Evolutionary conservation across 148 eudicot genomes (phyloP).

Genomic region (Vaccinium macrocarpon): DNA sequence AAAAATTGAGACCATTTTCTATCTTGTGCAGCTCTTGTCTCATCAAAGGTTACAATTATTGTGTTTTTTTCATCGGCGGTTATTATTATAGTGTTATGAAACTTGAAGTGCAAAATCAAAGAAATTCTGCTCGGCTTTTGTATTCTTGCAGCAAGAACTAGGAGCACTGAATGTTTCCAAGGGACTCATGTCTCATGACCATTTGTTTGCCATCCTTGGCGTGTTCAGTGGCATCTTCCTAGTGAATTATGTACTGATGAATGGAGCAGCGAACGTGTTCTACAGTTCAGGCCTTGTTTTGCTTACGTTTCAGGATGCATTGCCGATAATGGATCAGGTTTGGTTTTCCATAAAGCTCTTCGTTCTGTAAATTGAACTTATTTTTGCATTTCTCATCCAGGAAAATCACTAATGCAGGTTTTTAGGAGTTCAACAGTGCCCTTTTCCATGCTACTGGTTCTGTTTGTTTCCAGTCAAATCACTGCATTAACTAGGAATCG

Average conservation of each 20-base stretch:
- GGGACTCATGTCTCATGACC: conserved; percentile 57
- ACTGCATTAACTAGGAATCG: conserved; percentile 68
- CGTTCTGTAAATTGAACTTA: neutral
- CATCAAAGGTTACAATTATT: neutral
- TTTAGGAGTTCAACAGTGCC: conserved; percentile 55
- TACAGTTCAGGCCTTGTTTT: conserved; percentile 66
- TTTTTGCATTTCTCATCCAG: neutral
- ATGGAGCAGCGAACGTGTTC: conserved; percentile 69
- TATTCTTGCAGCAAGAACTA: conserved; percentile 52
- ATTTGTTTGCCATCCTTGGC: conserved; percentile 56
- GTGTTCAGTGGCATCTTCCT: conserved; percentile 84
- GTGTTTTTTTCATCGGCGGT: neutral
- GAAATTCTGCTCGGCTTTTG: neutral
- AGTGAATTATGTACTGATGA: conserved; percentile 70
- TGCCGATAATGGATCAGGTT: conserved; percentile 86
- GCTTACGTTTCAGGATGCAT: conserved; percentile 77
- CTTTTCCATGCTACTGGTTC: conserved; percentile 50
- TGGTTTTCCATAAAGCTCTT: neutral
- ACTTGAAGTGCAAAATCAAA: conserved; percentile 2
- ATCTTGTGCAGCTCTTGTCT: neutral
- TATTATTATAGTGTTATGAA: neutral
- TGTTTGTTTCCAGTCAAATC: conserved; percentile 72
- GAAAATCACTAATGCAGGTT: conserved; percentile 44
- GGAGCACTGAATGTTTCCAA: conserved; percentile 38
- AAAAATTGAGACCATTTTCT: conserved; percentile 13